Evolutionary conservation across 805 yeast genomes (phyloP).

Genomic region (Ogataea minuta): DNA sequence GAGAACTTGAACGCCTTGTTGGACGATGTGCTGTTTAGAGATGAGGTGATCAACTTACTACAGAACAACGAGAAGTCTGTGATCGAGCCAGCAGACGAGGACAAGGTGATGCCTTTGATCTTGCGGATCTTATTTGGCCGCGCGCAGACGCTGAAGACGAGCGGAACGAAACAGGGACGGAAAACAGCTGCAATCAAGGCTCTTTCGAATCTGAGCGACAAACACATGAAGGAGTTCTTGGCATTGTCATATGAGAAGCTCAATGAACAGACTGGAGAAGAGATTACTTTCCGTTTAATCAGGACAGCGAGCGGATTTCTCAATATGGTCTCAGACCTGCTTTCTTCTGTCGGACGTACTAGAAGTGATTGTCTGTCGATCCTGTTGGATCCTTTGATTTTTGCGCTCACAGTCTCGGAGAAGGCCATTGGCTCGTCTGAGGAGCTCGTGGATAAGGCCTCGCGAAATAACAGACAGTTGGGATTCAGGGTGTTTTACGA

Average conservation of each 20-base stretch:
- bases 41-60: constrained; percentile 70
- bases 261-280: constrained; percentile 19
- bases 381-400: constrained; percentile 56
- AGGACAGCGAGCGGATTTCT: constrained; percentile 64
- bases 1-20: constrained; percentile 72
- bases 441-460: constrained; percentile 39
- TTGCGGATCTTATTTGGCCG: constrained; percentile 83
- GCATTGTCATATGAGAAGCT: constrained; percentile 58
- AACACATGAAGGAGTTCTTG: constrained; percentile 58
- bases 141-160: constrained; percentile 64
- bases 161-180: constrained; percentile 70
- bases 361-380: constrained; percentile 48
- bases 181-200: constrained; percentile 68
- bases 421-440: constrained; percentile 31
- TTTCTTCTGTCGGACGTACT: constrained; percentile 57
- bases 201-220: constrained; percentile 53
- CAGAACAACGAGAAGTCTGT: constrained; percentile 47
- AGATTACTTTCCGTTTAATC: constrained; percentile 35
- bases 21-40: constrained; percentile 82
- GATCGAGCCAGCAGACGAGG: constrained; percentile 61
- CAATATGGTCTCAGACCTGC: constrained; percentile 55
- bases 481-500: constrained; percentile 64
- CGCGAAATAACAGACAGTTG: constrained; percentile 59
- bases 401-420: constrained; percentile 55
- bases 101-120: constrained; percentile 63